These are phyloP conservation scores for Tausonia pullulans DNA, from an alignment of 1,284 basidiomycete genomes.

Conservation along the genomic window DNA sequence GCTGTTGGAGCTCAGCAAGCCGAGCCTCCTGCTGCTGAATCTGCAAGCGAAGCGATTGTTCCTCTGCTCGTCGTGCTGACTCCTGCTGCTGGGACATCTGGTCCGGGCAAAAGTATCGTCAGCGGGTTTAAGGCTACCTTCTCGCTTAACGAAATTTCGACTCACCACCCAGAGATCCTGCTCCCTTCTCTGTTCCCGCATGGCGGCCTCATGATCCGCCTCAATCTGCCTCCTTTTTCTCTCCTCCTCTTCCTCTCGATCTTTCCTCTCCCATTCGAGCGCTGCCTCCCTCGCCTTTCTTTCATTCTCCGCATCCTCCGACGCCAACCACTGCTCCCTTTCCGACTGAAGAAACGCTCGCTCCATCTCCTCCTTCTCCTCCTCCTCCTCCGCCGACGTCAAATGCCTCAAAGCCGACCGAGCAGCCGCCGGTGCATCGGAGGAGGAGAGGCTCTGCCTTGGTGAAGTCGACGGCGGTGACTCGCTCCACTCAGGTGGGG, in stretches of 20 bases:
- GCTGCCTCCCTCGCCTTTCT: slow-evolving; percentile 7
- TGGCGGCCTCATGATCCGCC: slow-evolving; percentile 12
- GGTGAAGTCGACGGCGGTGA: neutral
- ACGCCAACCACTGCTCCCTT: neutral
- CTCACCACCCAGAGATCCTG: slow-evolving; percentile 13
- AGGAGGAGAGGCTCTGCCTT: neutral
- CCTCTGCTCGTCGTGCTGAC: slow-evolving; percentile 2
- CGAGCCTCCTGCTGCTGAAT: neutral
- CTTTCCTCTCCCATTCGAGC: slow-evolving; percentile 10
- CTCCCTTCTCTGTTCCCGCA: slow-evolving; percentile 16
- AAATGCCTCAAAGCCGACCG: neutral
- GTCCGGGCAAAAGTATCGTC: neutral
- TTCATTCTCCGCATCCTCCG: neutral
- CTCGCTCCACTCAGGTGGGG: neutral
- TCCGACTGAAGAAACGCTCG: neutral
- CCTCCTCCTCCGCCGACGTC: neutral
- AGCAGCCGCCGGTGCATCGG: neutral
- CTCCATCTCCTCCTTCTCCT: slow-evolving; percentile 10
- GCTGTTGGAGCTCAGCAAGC: slow-evolving; percentile 1
- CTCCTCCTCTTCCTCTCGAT: slow-evolving; percentile 15
- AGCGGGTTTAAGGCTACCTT: neutral
- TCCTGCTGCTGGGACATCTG: slow-evolving; percentile 2
- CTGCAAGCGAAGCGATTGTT: neutral
- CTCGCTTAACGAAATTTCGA: neutral
- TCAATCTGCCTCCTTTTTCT: slow-evolving; percentile 5